These are phyloP conservation scores for Lentinula boryana DNA, from an alignment of 768 basidiomycete genomes.

Conservation along the genomic window DNA sequence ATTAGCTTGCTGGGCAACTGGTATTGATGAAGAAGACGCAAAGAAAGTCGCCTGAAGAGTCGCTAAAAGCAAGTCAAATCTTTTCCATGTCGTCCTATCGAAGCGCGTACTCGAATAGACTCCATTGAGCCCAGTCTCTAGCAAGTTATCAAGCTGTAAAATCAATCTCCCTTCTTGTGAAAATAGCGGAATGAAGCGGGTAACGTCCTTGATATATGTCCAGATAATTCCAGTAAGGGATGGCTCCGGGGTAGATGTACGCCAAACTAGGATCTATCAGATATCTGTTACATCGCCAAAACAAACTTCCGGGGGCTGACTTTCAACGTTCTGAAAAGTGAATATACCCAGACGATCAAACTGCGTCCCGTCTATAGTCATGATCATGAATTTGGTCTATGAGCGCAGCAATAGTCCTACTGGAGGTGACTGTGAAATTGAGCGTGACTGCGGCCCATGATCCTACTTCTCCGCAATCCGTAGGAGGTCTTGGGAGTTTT, in stretches of 20 bases:
- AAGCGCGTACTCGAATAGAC: slow-evolving; percentile 56
- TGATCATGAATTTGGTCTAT: too few relatives aligned
- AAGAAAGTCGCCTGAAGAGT: slow-evolving; percentile 69
- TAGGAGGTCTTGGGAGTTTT: slow-evolving; percentile 48
- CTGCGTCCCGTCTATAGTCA: slow-evolving; percentile 52
- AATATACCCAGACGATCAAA: slow-evolving; percentile 70
- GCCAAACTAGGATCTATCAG: slow-evolving; percentile 51
- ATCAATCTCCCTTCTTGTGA: slow-evolving; percentile 62
- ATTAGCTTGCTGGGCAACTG: slow-evolving; percentile 55
- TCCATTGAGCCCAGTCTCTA: slow-evolving; percentile 52
- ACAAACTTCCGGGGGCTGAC: slow-evolving; percentile 26
- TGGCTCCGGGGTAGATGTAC: slow-evolving; percentile 77
- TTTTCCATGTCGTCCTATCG: background rate
- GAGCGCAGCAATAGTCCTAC: background rate
- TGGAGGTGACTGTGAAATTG: slow-evolving; percentile 74
- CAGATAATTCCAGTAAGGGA: slow-evolving; percentile 67
- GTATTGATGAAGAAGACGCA: slow-evolving; percentile 46
- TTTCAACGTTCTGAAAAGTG: slow-evolving; percentile 74
- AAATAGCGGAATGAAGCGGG: slow-evolving; percentile 68
- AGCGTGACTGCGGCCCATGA: slow-evolving; percentile 72
- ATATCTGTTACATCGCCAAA: background rate
- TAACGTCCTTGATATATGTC: slow-evolving; percentile 55
- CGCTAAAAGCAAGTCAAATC: slow-evolving; percentile 32
- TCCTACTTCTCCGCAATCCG: slow-evolving; percentile 62
- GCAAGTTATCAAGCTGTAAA: slow-evolving; percentile 65